Conservation (phyloP, 2,329 filamentous ascomycete genomes). For the Diaporthe citrichinensis region DNA sequence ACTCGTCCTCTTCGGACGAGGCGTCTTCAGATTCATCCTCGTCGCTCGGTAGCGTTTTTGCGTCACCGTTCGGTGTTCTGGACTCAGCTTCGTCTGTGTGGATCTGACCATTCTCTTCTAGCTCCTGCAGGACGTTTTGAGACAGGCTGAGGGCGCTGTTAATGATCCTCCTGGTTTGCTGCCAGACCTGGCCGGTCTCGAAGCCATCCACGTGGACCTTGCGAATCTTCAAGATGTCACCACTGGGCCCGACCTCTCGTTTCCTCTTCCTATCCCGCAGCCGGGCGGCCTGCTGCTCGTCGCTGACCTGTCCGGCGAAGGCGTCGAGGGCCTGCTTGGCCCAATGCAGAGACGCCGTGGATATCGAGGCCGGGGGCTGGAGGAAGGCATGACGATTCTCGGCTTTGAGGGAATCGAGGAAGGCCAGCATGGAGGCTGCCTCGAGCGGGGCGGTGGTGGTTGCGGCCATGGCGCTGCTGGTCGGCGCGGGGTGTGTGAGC, state of each 20-base stretch:
- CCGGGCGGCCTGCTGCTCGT: conserved; percentile 75
- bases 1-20: conserved; percentile 42
- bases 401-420: conserved; percentile 70
- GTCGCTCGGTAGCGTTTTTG: conserved; percentile 49
- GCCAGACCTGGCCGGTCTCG: conserved; percentile 90
- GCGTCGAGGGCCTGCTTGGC: conserved; percentile 87
- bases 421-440: conserved; percentile 59
- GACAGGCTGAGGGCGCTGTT: conserved; percentile 66
- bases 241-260: conserved; percentile 64
- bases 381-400: conserved; percentile 80
- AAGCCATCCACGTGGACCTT: conserved; percentile 91
- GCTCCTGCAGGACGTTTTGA: conserved; percentile 60
- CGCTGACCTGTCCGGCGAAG: conserved; percentile 80
- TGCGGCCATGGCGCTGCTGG: conserved; percentile 56
- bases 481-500: conserved; percentile 65
- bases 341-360: conserved; percentile 78
- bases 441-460: conserved; percentile 49
- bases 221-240: conserved; percentile 78
- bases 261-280: conserved; percentile 85
- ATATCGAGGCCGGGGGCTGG: conserved; percentile 77
- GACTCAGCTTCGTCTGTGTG: background rate
- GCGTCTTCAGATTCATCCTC: conserved; percentile 56
- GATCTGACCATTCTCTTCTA: conserved; percentile 58
- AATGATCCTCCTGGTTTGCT: conserved; percentile 90
- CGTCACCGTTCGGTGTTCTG: conserved; percentile 45